These are phyloP conservation scores for Paramyrothecium roridum DNA, from an alignment of 2,329 filamentous ascomycete genomes.

Conservation along the genomic window DNA sequence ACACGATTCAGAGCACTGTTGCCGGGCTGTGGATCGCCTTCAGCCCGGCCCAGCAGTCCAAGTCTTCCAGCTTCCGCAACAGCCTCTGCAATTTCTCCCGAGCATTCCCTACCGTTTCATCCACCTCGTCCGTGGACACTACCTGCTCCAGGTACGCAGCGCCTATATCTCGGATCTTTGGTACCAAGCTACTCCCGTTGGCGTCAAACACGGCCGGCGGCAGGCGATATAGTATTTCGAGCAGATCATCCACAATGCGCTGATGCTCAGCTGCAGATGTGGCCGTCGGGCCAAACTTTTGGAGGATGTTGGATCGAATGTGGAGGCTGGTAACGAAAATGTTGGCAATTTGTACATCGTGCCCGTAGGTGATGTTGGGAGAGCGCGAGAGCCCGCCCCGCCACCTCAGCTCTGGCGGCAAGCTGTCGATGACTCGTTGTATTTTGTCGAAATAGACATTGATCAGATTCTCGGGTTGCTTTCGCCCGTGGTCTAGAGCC, in stretches of 20 bases:
- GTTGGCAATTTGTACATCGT: slow-evolving; percentile 33
- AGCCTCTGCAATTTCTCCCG: slow-evolving; percentile 22
- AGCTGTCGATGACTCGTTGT: slow-evolving; percentile 23
- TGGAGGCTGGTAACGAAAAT: slow-evolving; percentile 32
- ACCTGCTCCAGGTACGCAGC: slow-evolving; percentile 28
- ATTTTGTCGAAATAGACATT: slow-evolving; percentile 13
- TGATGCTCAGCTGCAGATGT: slow-evolving; percentile 19
- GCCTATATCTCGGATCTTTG: slow-evolving; percentile 33
- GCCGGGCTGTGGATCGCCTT: not conserved
- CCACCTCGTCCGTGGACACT: slow-evolving; percentile 6
- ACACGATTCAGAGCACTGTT: not conserved
- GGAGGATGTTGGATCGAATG: slow-evolving; percentile 31
- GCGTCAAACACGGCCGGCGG: slow-evolving; percentile 27
- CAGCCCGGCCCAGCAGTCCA: slow-evolving; percentile 26
- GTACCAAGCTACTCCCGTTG: slow-evolving; percentile 27
- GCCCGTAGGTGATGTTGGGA: slow-evolving; percentile 23
- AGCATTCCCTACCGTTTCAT: slow-evolving; percentile 4
- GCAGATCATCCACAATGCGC: slow-evolving; percentile 28
- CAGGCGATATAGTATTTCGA: slow-evolving; percentile 31
- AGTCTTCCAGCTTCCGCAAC: slow-evolving; percentile 23
- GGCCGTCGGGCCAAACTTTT: slow-evolving; percentile 19
- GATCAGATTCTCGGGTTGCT: slow-evolving; percentile 7
- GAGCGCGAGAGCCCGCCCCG: slow-evolving; percentile 29
- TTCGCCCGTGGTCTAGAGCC: slow-evolving; percentile 4
- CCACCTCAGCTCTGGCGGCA: slow-evolving; percentile 31